A percentile compares a stretch with the other conserved stretches of the same genome.
phyloP scores from a whole-genome alignment of 345 rosid species.

The Gossypium herbaceum region DNA sequence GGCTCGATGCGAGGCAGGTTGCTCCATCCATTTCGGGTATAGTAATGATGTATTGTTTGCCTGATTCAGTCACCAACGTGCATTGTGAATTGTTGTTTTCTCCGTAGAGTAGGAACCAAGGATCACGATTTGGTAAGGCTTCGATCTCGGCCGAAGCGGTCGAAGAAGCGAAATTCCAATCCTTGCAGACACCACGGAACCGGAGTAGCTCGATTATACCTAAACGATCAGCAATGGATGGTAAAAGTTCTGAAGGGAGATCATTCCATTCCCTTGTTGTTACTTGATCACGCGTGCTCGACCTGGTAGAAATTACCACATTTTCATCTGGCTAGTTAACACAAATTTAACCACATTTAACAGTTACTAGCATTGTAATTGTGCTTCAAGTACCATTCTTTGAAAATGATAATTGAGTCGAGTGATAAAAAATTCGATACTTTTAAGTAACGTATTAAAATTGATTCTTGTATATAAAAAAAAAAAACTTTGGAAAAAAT shows the following conservation, averaged over 20 bases:
- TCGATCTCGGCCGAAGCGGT: slow-evolving; percentile 18
- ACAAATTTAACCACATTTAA: not conserved
- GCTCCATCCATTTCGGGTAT: slow-evolving; percentile 24
- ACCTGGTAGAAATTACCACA: not conserved
- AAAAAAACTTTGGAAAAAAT: no score
- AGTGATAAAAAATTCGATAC: no score
- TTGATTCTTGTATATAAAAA: no score
- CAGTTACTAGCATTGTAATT: no score
- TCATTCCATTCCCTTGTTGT: slow-evolving; percentile 12
- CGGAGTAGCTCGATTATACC: slow-evolving; percentile 21
- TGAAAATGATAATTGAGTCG: no score
- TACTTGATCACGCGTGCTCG: not conserved
- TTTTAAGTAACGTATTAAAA: no score
- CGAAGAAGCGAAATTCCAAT: slow-evolving; percentile 25
- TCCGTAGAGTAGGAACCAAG: slow-evolving; percentile 27
- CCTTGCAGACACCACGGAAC: slow-evolving; percentile 27
- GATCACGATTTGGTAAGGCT: not conserved
- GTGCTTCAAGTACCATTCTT: no score
- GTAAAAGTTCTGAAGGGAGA: slow-evolving; percentile 23
- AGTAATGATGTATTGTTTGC: slow-evolving; percentile 6
- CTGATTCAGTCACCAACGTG: not conserved
- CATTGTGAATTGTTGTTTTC: slow-evolving; percentile 10
- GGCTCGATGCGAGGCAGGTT: slow-evolving; percentile 30
- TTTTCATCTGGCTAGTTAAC: not conserved
- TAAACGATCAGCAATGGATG: slow-evolving; percentile 16